A percentile compares a stretch with the other conserved stretches of the same genome.
These are phyloP conservation scores for Colletotrichum kahawae DNA, from an alignment of 2,329 filamentous ascomycete genomes.

Conservation along the genomic window DNA sequence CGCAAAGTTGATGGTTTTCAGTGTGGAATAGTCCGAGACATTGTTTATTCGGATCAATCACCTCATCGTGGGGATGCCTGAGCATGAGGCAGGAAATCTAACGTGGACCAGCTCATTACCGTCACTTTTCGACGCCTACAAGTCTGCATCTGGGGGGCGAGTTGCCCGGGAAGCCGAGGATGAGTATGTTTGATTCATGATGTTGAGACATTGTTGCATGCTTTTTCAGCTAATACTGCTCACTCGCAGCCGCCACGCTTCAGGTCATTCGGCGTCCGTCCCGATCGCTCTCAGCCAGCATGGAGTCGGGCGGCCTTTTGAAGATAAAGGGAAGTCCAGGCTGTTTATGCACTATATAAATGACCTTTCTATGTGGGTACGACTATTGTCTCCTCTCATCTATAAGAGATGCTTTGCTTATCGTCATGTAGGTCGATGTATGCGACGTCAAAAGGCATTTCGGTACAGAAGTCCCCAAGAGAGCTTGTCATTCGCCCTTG, in stretches of 20 bases:
- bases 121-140: background rate
- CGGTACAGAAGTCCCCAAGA: conserved; percentile 41
- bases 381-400: background rate
- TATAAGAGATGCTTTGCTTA: background rate
- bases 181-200: background rate
- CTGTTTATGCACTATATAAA: conserved; percentile 13
- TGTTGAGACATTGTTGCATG: rapidly evolving
- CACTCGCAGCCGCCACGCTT: background rate
- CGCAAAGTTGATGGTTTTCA: rapidly evolving
- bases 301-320: background rate
- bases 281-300: background rate
- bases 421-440: conserved; percentile 38
- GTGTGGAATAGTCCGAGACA: background rate
- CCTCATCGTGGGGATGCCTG: background rate
- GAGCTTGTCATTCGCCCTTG: conserved; percentile 42
- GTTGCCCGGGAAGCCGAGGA: background rate
- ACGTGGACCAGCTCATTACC: background rate
- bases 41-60: background rate
- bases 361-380: conserved; percentile 1
- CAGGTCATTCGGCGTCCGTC: background rate
- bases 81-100: background rate
- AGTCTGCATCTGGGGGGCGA: background rate
- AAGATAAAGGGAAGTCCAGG: background rate
- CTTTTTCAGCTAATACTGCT: background rate
- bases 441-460: conserved; percentile 47